A percentile compares a stretch with the other conserved stretches of the same genome.
These are phyloP conservation scores for Polychytrium aggregatum DNA, from an alignment of 192 early-diverging fungal genomes.

Conservation along the genomic window DNA sequence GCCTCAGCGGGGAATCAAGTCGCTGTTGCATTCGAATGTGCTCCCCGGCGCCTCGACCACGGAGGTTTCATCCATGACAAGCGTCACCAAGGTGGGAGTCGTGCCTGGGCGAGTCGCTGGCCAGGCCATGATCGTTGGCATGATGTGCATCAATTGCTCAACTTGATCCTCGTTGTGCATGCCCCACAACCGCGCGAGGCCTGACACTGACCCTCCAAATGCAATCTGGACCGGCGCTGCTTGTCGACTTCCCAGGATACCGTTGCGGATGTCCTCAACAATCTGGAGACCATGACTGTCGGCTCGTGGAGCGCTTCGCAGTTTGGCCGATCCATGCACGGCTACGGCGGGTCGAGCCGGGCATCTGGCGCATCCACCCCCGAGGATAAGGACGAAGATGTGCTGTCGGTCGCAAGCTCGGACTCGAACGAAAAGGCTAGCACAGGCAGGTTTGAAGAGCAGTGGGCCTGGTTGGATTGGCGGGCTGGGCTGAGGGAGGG, in stretches of 20 bases:
- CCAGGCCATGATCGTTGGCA: not conserved
- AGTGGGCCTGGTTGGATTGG: not conserved
- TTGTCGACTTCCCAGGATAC: conserved; percentile 29
- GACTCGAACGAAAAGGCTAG: conserved; percentile 15
- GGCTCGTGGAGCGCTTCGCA: conserved; percentile 27
- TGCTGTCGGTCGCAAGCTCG: conserved; percentile 13
- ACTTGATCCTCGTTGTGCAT: not conserved
- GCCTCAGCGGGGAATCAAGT: no score
- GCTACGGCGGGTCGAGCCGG: conserved; percentile 13
- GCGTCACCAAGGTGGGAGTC: conserved; percentile 11
- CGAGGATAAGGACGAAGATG: conserved; percentile 18
- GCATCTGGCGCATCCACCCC: conserved; percentile 17
- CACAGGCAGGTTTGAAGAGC: conserved; percentile 4
- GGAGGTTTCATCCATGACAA: conserved; percentile 13
- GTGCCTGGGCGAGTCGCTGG: not conserved
- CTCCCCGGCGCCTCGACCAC: conserved; percentile 11
- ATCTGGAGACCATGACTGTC: conserved; percentile 31
- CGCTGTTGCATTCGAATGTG: no score
- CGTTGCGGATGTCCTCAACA: conserved; percentile 37
- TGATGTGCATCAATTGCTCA: not conserved
- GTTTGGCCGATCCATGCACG: conserved; percentile 18
- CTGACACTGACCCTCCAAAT: no score
- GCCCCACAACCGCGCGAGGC: no score
- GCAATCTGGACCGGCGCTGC: no score
- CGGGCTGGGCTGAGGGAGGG: not conserved